Evolutionary conservation across 2,329 filamentous ascomycete genomes (phyloP), one percentile per base, ranked within the genome.

Genomic region (Pezizomycotina sp.): DNA sequence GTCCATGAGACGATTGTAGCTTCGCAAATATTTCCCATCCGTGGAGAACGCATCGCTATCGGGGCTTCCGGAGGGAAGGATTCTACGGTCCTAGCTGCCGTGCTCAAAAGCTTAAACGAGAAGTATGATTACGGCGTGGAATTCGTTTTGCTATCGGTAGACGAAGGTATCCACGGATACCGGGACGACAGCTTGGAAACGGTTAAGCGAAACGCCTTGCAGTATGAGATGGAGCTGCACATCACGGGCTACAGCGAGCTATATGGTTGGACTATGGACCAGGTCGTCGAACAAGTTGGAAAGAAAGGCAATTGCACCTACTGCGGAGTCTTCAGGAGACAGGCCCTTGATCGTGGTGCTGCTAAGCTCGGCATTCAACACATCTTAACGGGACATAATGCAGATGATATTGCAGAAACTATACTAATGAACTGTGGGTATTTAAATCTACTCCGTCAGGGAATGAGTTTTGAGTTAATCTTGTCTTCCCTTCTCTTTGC

Each of bases 271-370:
- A 93, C 84, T 1, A 98, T 98, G 89, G 89, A 98, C 53, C 82
- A 95, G 54, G 89, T 98, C 6, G 91, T 98, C 3, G 79, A 84
- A 52, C 81, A 86, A 30, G 79, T 98, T 32, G 89, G 89, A 9
- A 95, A 93, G 62, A 95, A 93, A 58, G 84, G 86, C 19, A 98
- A 98, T 58, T 98, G 89, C 66, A 98, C 91, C 19, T 98, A 98
- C 54, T 98, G 89, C 53, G 89, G 89, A 9, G 89, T 98, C 12
- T 98, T 98, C 55, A 68, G 89, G 35, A 69, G 91, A 40, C 89
- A 98, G 60, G 89, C 89, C 2, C 65, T 98, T 21, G 89, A 98
- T 56, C 73, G 89, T 6, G 89, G 89, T 12, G 83, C 89, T 4
- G 84, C 82, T 50, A 75, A 78, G 57, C 61, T 98, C 38, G 76